Evolutionary conservation across 768 basidiomycete genomes (phyloP).

Genomic region (Serendipita sp.): DNA sequence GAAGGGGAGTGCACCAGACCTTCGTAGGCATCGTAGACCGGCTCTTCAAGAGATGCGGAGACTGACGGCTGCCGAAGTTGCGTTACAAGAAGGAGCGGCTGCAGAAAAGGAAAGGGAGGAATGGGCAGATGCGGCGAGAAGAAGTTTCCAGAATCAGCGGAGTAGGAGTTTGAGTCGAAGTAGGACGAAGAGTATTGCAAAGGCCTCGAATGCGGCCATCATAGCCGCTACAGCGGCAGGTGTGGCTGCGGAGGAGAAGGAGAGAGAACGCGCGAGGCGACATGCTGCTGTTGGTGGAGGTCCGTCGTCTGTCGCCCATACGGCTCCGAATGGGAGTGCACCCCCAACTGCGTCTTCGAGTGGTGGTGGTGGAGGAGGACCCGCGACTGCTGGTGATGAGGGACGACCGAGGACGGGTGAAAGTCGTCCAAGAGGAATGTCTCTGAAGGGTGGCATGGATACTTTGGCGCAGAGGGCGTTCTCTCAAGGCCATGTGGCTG

Average conservation of each 20-base stretch:
- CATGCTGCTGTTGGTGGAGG: not conserved
- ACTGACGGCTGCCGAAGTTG: not conserved
- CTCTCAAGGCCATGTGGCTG: not conserved
- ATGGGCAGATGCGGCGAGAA: conserved; percentile 50
- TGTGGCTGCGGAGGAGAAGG: conserved; percentile 2
- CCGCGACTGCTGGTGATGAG: conserved; percentile 10
- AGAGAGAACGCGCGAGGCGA: not conserved
- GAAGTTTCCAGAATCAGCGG: conserved; percentile 49
- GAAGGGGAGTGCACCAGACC: not conserved
- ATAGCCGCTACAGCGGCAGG: not conserved
- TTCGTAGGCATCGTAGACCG: not conserved
- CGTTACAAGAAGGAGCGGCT: conserved; percentile 31
- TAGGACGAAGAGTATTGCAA: conserved; percentile 41
- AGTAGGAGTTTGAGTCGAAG: conserved; percentile 47
- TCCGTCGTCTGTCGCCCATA: not conserved
- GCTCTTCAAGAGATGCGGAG: not conserved
- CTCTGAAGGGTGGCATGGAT: not conserved
- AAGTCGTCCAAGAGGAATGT: not conserved
- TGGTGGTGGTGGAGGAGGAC: not conserved
- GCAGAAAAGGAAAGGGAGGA: conserved; percentile 46
- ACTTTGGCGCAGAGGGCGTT: not conserved
- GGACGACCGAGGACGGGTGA: conserved; percentile 12
- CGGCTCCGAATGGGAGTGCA: not conserved
- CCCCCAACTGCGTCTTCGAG: conserved; percentile 8
- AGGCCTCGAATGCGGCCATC: conserved; percentile 14